Evolutionary conservation across 2,329 filamentous ascomycete species (phyloP).

Genomic region (Sporothrix brunneoviolacea): DNA sequence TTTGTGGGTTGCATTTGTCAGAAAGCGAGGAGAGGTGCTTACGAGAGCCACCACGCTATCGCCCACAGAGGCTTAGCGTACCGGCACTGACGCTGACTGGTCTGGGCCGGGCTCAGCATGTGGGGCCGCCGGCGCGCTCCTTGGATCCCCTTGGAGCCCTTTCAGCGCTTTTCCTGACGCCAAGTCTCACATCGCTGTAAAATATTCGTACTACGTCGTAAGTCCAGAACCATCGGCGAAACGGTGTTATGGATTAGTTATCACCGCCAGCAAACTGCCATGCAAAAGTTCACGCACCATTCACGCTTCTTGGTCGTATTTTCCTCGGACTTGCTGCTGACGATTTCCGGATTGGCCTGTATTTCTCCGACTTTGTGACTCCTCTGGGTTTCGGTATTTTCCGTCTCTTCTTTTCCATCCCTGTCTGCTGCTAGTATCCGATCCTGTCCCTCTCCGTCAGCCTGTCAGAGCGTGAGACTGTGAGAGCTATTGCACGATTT

Average conservation of each 20-base stretch:
- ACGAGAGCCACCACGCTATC: not conserved
- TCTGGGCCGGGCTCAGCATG: too few relatives aligned
- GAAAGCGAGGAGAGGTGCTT: not conserved
- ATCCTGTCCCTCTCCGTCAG: too few relatives aligned
- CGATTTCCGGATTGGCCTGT: too few relatives aligned
- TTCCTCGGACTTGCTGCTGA: not conserved
- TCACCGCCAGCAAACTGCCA: not conserved
- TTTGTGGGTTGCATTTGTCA: not conserved
- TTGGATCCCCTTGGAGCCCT: not conserved
- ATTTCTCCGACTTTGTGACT: too few relatives aligned
- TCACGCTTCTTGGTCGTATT: too few relatives aligned
- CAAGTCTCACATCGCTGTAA: not conserved
- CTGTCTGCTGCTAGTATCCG: too few relatives aligned
- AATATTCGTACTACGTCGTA: too few relatives aligned
- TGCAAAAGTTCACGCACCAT: not conserved
- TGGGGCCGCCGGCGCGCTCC: conserved; percentile 1
- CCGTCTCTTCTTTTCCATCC: too few relatives aligned
- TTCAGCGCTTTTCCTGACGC: not conserved
- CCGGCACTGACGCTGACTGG: too few relatives aligned
- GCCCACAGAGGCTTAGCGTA: not conserved
- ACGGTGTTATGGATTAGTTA: not conserved
- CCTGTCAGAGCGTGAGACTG: too few relatives aligned
- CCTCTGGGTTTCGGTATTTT: too few relatives aligned
- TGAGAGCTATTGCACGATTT: too few relatives aligned
- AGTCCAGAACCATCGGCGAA: not conserved